Evolutionary conservation across 768 basidiomycete species (phyloP).

Genomic region (Flagelloscypha sp.): DNA sequence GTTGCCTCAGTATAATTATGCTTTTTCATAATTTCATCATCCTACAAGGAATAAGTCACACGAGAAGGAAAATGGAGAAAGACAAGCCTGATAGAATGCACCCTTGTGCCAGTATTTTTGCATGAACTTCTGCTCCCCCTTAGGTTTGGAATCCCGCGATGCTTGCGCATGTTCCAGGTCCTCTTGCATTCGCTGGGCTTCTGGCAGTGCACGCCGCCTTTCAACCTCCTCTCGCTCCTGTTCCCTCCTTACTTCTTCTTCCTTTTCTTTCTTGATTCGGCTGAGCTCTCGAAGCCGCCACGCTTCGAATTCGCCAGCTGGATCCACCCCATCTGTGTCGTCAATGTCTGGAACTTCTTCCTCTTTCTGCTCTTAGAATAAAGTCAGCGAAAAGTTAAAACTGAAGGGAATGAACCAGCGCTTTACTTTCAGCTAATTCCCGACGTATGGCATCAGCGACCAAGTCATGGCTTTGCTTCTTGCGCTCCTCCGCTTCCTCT

Average conservation of each 20-base stretch:
- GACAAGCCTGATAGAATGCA: slow-evolving; percentile 87
- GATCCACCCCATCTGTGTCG: slow-evolving; percentile 91
- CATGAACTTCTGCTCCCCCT: slow-evolving; percentile 86
- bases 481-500: slow-evolving; percentile 70
- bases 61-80: slow-evolving; percentile 5
- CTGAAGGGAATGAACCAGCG: not conserved
- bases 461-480: slow-evolving; percentile 82
- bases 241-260: slow-evolving; percentile 73
- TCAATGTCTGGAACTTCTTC: slow-evolving; percentile 81
- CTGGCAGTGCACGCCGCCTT: slow-evolving; percentile 83
- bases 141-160: slow-evolving; percentile 78
- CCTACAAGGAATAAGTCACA: slow-evolving; percentile 38
- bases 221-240: slow-evolving; percentile 89
- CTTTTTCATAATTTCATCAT: slow-evolving; percentile 74
- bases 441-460: slow-evolving; percentile 91
- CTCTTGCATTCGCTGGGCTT: slow-evolving; percentile 86
- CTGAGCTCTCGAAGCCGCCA: slow-evolving; percentile 92
- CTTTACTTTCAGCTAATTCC: slow-evolving; percentile 86
- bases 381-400: slow-evolving; percentile 3
- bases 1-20: slow-evolving; percentile 90
- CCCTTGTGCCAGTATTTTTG: slow-evolving; percentile 99
- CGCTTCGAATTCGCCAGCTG: slow-evolving; percentile 84
- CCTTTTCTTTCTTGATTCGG: slow-evolving; percentile 92
- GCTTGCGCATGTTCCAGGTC: slow-evolving; percentile 83
- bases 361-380: slow-evolving; percentile 72